These are phyloP conservation scores for Malassezia pachydermatis DNA, from an alignment of 1,284 basidiomycete genomes.

Conservation along the genomic window DNA sequence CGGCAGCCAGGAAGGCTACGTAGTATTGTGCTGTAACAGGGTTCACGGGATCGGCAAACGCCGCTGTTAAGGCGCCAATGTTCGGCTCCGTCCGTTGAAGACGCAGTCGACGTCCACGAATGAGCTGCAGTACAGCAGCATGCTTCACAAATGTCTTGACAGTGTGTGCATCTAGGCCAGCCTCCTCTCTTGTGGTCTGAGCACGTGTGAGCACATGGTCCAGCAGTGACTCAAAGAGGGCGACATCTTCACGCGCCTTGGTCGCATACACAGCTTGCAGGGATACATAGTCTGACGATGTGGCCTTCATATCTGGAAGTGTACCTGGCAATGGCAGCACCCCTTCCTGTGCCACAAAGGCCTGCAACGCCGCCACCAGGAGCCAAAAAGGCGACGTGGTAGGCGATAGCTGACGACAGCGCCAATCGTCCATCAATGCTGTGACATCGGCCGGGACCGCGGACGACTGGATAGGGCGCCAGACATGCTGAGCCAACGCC, in stretches of 20 bases:
- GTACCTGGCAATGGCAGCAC: slow-evolving; percentile 57
- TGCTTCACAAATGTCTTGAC: slow-evolving; percentile 84
- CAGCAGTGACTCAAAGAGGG: slow-evolving; percentile 49
- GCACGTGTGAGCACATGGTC: slow-evolving; percentile 36
- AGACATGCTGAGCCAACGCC: slow-evolving; percentile 37
- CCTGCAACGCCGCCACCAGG: slow-evolving; percentile 66
- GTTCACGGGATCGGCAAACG: slow-evolving; percentile 36
- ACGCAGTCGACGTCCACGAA: slow-evolving; percentile 59
- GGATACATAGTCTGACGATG: slow-evolving; percentile 68
- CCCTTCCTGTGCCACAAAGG: slow-evolving; percentile 50
- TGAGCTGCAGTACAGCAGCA: slow-evolving; percentile 65
- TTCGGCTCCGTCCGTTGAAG: slow-evolving; percentile 46
- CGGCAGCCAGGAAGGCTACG: slow-evolving; percentile 50
- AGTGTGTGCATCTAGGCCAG: slow-evolving; percentile 50
- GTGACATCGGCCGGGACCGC: slow-evolving; percentile 29
- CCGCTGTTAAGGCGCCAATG: slow-evolving; percentile 25
- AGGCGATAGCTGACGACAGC: slow-evolving; percentile 37
- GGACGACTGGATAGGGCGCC: slow-evolving; percentile 32
- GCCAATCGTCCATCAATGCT: slow-evolving; percentile 57
- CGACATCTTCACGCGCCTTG: slow-evolving; percentile 62
- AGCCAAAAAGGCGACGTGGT: slow-evolving; percentile 59
- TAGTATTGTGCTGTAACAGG: slow-evolving; percentile 38
- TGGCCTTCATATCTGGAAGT: slow-evolving; percentile 92
- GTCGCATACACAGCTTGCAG: slow-evolving; percentile 67
- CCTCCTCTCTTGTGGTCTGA: slow-evolving; percentile 15